These are phyloP conservation scores for Asclepias syriaca DNA, from an alignment of 257 asterid genomes.

Conservation along the genomic window DNA sequence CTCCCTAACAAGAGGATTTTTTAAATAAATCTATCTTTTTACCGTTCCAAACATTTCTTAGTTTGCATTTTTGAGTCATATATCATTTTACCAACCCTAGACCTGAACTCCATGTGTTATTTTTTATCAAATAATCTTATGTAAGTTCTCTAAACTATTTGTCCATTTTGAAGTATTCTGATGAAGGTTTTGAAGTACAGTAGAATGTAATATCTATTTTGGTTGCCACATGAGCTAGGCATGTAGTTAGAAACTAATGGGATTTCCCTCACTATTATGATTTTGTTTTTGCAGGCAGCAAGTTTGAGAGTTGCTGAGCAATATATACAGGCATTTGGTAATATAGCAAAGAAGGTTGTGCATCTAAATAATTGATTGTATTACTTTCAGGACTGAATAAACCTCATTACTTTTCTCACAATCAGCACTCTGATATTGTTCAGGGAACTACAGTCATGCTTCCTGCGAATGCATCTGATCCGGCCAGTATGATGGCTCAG, in stretches of 20 bases:
- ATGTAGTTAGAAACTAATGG: neutral
- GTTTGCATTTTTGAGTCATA: neutral
- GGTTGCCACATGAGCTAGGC: neutral
- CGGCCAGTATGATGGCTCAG: slow-evolving; percentile 73
- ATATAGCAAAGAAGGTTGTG: slow-evolving; percentile 77
- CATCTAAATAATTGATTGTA: neutral
- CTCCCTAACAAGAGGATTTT: neutral
- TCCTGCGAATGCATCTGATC: slow-evolving; percentile 61
- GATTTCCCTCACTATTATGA: neutral
- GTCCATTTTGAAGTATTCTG: too few species aligned
- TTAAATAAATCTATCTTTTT: neutral
- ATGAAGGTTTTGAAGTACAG: neutral
- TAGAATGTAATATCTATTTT: too few species aligned
- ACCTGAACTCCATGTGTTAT: neutral
- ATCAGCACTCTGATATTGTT: slow-evolving; percentile 4
- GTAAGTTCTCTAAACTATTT: neutral
- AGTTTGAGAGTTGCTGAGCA: slow-evolving; percentile 90
- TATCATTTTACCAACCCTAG: neutral
- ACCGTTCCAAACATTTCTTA: neutral
- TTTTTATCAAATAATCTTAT: neutral
- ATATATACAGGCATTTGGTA: slow-evolving; percentile 71
- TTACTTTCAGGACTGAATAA: neutral
- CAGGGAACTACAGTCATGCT: slow-evolving; percentile 81
- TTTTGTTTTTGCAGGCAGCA: slow-evolving; percentile 61
- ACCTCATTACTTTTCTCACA: neutral